Evolutionary conservation across 139 green algal species (phyloP), one percentile per base, ranked within the genome.

Genomic region (Chlorella sp.): DNA sequence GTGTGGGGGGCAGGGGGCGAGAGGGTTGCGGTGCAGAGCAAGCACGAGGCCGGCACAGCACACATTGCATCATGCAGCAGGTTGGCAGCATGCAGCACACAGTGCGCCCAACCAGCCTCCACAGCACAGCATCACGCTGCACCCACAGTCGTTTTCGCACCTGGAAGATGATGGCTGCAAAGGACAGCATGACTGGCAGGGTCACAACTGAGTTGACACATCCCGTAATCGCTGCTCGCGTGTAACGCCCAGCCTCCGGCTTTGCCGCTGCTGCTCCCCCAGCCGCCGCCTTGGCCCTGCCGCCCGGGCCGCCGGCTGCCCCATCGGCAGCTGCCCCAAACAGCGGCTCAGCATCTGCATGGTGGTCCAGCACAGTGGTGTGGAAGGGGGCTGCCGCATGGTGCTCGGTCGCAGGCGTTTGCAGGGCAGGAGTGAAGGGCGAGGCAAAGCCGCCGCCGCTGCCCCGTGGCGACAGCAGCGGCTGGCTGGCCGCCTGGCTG

Each of bases 111-210:
- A n/a, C n/a, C n/a, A n/a, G n/a, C n/a, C n/a, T n/a, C n/a, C 44
- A 11, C 44, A 11, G 7, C 11, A 11, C 44, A 55, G 44, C 44
- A 55, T 7, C 11, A 7, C 44, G 7, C 7, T 55, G 44, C 44
- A 55, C 11, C 44, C 44, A 11, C 44, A 11, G 44, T 11, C 11
- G 44, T 0, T 25, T 3, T 15, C 74, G 47, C 75, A 92, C 90
- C 88, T 92, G 78, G 80, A 95, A 97, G 15, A 97, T 93, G 73
- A 97, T 94, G 41, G 91, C 89, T 1, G 93, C 89, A 70, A 95
- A 96, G 0, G 91, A 91, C 17, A 94, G 91, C 87, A 95, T 93
- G 4, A 92, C 85, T 18, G 94, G 94, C 34, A 95, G 76, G 2
- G 85, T 87, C 3, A 97, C 87, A 4, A 94, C 72, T 0, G 78